phyloP scores from a whole-genome alignment of 306 rosid species.

The Senna tora region DNA sequence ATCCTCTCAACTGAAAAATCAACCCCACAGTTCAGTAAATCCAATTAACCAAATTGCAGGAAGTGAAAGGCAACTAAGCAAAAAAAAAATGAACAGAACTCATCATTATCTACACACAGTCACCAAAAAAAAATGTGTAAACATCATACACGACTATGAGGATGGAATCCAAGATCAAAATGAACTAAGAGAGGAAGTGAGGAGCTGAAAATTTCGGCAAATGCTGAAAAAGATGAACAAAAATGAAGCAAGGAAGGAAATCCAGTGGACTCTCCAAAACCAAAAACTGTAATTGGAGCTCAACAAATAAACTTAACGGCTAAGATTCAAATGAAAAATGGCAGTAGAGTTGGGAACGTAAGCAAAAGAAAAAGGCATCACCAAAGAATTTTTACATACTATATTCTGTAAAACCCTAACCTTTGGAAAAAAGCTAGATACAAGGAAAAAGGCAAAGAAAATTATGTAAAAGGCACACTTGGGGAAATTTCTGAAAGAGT shows the following conservation, averaged over 20 bases:
- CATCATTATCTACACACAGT: slow-evolving; percentile 22
- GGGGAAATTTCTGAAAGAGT: slow-evolving; percentile 36
- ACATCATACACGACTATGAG: slow-evolving; percentile 11
- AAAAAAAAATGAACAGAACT: slow-evolving; percentile 5
- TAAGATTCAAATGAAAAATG: slow-evolving; percentile 54
- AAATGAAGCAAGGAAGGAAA: slow-evolving; percentile 35
- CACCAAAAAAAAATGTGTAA: background rate
- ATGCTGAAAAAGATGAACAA: slow-evolving; percentile 12
- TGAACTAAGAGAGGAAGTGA: slow-evolving; percentile 44
- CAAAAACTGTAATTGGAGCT: slow-evolving; percentile 26
- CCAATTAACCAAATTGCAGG: slow-evolving; percentile 29
- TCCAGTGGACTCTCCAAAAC: slow-evolving; percentile 34
- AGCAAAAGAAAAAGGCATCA: slow-evolving; percentile 32
- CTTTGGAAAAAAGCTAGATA: slow-evolving; percentile 43
- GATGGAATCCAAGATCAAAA: slow-evolving; percentile 26
- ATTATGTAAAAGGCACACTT: slow-evolving; percentile 42
- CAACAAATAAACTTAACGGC: slow-evolving; percentile 46
- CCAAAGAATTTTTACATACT: slow-evolving; percentile 5
- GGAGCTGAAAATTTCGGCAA: slow-evolving; percentile 43
- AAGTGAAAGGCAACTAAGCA: background rate
- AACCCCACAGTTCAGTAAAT: slow-evolving; percentile 28
- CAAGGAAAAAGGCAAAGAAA: slow-evolving; percentile 30
- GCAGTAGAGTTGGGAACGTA: slow-evolving; percentile 42
- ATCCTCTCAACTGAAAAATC: slow-evolving; percentile 50
- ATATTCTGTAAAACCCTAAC: slow-evolving; percentile 47